Evolutionary conservation across 1,139 yeast genomes (phyloP), one percentile per base, ranked within the genome.

Genomic region (Kodamaea suecica): DNA sequence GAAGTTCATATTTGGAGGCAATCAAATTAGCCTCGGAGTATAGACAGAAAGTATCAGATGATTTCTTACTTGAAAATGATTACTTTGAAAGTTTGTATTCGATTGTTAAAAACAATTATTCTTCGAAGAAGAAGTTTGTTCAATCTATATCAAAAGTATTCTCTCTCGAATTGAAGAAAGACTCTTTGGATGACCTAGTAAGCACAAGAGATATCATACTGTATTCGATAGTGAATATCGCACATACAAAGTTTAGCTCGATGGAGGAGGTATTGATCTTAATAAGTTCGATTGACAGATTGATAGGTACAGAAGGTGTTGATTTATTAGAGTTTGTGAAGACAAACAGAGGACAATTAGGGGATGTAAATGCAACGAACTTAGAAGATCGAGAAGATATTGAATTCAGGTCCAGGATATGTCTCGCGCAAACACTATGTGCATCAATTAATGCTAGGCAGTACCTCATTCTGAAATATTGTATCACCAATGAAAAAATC

Each of bases 1-100:
- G 82, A 37, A 62, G 80, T 2, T 71, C 80, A 38, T 79, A 84
- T 45, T 55, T 67, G 1, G 84, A 80, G 41, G 92, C 92, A 0
- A 53, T 85, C n/a, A 72, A 62, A 34, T 43, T 66, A 20, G 84
- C 87, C 0, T 69, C 73, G 3, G 50, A 57, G 1, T 79, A 76
- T 49, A 53, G 74, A 16, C 53, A 49, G 35, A 43, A 50, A 20
- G 42, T 62, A 1, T 50, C 63, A 4, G 31, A 47, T 32, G 30
- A 51, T 42, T 29, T 53, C 13, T 44, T 50, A 15, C 30, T 32
- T 9, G 60, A 54, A 25, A 33, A 34, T 3, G 38, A 33, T 8
- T 61, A 61, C 35, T 44, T 67, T 5, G 42, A 43, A 1, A 33
- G 39, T 3, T 59, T 80, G 26, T 72, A 76, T 42, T 52, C 57